phyloP scores from a whole-genome alignment of 495 filamentous ascomycete species.

The Penicillium waksmanii region DNA sequence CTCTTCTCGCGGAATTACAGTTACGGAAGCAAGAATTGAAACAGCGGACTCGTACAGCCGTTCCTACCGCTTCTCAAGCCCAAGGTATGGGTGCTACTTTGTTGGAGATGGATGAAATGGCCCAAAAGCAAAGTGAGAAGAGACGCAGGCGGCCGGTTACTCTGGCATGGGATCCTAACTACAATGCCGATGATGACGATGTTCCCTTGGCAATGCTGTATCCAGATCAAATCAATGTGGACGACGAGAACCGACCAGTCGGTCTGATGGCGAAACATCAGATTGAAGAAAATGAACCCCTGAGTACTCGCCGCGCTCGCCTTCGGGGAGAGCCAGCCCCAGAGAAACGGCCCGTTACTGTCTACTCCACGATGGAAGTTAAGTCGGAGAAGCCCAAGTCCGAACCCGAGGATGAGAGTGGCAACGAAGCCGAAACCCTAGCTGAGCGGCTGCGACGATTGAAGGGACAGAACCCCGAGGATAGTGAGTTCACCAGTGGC shows the following conservation, averaged over 20 bases:
- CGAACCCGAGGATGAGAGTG: constrained; percentile 41
- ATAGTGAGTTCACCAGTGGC: constrained; percentile 78
- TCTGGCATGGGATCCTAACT: constrained; percentile 86
- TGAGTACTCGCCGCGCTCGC: constrained; percentile 77
- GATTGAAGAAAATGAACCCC: constrained; percentile 88
- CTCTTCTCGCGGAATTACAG: constrained; percentile 89
- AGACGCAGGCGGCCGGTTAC: constrained; percentile 74
- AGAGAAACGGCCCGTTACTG: constrained; percentile 41
- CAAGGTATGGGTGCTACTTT: constrained; percentile 77
- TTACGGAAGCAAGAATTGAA: constrained; percentile 84
- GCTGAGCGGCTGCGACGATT: constrained; percentile 74
- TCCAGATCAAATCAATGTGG: constrained; percentile 58
- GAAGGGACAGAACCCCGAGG: constrained; percentile 61
- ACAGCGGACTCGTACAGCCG: constrained; percentile 69
- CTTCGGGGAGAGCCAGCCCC: constrained; percentile 61
- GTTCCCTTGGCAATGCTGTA: constrained; percentile 85
- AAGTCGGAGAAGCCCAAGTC: constrained; percentile 11
- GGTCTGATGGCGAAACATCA: constrained; percentile 85
- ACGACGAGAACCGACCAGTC: constrained; percentile 68
- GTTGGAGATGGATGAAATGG: constrained; percentile 87
- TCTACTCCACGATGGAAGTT: constrained; percentile 34
- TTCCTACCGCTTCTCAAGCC: constrained; percentile 65
- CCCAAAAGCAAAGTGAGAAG: constrained; percentile 78
- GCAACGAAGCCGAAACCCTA: constrained; percentile 77
- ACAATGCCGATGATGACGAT: constrained; percentile 66